phyloP scores from a whole-genome alignment of 441 rosid species.

The Syzygium syzygioides region DNA sequence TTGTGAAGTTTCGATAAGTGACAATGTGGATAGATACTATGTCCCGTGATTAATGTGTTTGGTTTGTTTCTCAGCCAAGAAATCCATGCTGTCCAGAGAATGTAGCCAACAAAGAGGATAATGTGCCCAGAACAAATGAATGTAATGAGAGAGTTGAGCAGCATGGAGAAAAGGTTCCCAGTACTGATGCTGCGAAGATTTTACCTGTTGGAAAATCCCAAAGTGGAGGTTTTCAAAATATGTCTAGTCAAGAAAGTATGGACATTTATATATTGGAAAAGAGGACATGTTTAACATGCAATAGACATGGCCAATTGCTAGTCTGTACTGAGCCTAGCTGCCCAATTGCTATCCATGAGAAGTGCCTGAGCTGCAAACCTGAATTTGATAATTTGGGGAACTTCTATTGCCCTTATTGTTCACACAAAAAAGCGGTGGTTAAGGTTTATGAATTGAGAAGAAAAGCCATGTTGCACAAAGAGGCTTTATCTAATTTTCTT shows the following conservation, averaged over 20 bases:
- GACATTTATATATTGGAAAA: slow-evolving; percentile 6
- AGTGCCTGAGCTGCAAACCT: slow-evolving; percentile 22
- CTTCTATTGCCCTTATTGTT: slow-evolving; percentile 55
- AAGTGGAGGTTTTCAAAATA: neutral
- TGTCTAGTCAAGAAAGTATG: neutral
- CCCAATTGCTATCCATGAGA: slow-evolving; percentile 35
- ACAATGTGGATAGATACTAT: neutral
- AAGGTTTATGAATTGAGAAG: slow-evolving; percentile 19
- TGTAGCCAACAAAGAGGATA: neutral
- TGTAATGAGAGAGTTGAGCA: neutral
- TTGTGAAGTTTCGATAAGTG: neutral
- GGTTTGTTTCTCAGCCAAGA: neutral
- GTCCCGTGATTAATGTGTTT: neutral
- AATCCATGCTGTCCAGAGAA: neutral
- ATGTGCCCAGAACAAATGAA: neutral
- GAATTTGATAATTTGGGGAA: slow-evolving; percentile 33
- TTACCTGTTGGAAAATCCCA: neutral
- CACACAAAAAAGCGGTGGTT: slow-evolving; percentile 29
- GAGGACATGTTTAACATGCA: slow-evolving; percentile 26
- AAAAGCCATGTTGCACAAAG: slow-evolving; percentile 29
- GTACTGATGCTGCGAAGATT: neutral
- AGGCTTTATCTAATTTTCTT: slow-evolving; percentile 21
- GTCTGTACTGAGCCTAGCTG: slow-evolving; percentile 35
- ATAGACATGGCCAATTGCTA: slow-evolving; percentile 22
- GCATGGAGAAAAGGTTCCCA: neutral